Percentiles rank a stretch among this genome's conserved stretches.
Evolutionary conservation across 176 grass and related monocot genomes (phyloP).

Genomic region (Panicum miliaceum): DNA sequence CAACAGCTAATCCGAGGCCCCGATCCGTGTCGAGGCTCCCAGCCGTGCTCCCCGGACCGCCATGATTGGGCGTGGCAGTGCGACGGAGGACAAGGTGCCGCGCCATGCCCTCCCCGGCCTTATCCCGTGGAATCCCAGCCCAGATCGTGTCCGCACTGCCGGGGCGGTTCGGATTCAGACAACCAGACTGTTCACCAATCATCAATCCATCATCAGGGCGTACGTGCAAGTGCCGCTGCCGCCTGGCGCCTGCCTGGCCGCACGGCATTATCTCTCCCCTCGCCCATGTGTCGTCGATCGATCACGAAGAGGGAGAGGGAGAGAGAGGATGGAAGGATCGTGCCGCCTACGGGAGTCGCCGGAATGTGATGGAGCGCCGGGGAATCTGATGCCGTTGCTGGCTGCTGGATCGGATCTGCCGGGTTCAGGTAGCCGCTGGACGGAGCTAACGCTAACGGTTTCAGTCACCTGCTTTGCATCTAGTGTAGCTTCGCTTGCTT

Average conservation of each 20-base stretch:
- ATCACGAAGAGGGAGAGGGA: no score
- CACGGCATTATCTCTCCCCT: background rate
- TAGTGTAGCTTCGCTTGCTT: background rate
- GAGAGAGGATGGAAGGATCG: background rate
- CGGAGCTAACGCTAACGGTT: background rate
- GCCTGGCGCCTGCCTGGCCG: background rate
- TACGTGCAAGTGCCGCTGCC: background rate
- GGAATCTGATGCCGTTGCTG: constrained; percentile 1
- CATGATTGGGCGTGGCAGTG: constrained; percentile 11
- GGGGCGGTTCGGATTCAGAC: background rate
- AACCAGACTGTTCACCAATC: background rate
- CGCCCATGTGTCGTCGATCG: background rate
- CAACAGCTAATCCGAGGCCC: constrained; percentile 27
- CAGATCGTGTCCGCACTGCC: background rate
- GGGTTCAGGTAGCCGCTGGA: background rate
- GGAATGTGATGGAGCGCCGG: no score
- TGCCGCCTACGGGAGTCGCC: background rate
- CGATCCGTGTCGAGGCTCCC: background rate
- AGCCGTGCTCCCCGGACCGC: background rate
- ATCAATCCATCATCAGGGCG: background rate
- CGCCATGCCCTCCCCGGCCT: background rate
- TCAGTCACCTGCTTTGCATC: background rate
- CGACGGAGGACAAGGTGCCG: constrained; percentile 32
- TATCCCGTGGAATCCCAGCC: background rate
- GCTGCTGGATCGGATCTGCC: no score